Evolutionary conservation across 169 alveolate species (phyloP).

Genomic region (Eimeria acervulina): DNA sequence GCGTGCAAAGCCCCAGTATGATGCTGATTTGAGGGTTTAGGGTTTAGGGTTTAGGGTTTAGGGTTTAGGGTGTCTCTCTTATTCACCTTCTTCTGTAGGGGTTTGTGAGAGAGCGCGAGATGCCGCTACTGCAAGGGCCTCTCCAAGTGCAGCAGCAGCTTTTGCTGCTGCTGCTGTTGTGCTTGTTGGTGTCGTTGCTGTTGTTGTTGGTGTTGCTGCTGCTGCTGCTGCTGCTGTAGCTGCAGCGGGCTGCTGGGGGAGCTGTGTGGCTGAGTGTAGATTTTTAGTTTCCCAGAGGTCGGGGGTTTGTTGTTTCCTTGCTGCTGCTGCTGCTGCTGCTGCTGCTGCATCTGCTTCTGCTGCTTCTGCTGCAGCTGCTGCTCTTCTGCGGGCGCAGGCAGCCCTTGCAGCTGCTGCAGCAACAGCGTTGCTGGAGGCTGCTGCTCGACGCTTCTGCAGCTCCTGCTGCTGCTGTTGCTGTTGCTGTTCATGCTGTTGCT

Average conservation of each 20-base stretch:
- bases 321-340: conserved; percentile 11
- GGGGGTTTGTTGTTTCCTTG: neutral
- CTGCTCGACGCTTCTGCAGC: neutral
- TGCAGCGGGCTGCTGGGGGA: neutral
- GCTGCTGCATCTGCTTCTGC: conserved; percentile 10
- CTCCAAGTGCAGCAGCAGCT: neutral
- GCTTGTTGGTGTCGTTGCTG: too few species aligned
- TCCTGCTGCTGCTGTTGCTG: neutral
- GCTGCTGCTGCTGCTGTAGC: neutral
- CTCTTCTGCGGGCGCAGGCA: conserved; percentile 42
- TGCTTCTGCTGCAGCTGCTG: neutral
- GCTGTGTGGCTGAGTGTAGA: neutral
- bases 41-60: neutral
- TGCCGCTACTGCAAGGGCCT: neutral
- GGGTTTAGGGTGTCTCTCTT: neutral
- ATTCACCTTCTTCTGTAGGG: neutral
- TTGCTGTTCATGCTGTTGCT: too few species aligned
- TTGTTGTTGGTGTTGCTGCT: neutral
- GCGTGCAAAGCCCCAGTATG: too few species aligned
- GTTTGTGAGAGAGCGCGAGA: neutral
- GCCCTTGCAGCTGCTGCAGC: conserved; percentile 35
- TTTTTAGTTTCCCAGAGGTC: too few species aligned
- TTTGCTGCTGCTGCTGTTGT: too few species aligned
- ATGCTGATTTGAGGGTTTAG: neutral
- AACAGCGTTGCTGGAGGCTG: neutral